phyloP scores from a whole-genome alignment of 495 filamentous ascomycete species.

The Hypoxylon fragiforme region DNA sequence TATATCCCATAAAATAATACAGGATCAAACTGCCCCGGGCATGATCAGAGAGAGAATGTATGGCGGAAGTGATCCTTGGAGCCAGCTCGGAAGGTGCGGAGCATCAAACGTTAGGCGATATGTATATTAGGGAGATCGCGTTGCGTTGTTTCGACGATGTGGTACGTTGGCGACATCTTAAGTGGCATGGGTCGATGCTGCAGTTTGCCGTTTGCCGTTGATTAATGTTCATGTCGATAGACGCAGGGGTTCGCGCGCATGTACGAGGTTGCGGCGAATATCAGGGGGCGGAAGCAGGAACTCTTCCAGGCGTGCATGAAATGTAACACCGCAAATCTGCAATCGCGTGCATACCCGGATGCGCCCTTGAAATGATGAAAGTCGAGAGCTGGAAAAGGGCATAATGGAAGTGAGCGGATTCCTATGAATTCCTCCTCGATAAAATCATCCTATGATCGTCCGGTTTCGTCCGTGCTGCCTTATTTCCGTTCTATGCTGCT shows the following conservation, averaged over 20 bases:
- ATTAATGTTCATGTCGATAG: slow-evolving; percentile 22
- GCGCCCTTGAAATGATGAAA: slow-evolving; percentile 24
- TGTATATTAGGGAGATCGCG: slow-evolving; percentile 18
- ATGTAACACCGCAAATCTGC: slow-evolving; percentile 27
- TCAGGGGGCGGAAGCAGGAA: slow-evolving; percentile 25
- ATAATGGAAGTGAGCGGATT: slow-evolving; percentile 27
- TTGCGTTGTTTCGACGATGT: slow-evolving; percentile 20
- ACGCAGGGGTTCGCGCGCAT: slow-evolving; percentile 18
- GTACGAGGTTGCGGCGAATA: slow-evolving; percentile 10
- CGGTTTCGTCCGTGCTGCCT: slow-evolving; percentile 14
- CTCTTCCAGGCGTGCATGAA: slow-evolving; percentile 22
- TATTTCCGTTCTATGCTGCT: slow-evolving; percentile 20
- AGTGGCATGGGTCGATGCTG: slow-evolving; percentile 30
- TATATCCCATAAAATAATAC: slow-evolving; percentile 35
- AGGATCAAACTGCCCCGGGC: slow-evolving; percentile 18
- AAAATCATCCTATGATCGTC: slow-evolving; percentile 20
- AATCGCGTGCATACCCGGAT: slow-evolving; percentile 35
- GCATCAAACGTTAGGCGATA: slow-evolving; percentile 13
- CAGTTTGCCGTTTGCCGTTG: slow-evolving; percentile 20
- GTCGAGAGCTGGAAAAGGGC: slow-evolving; percentile 30
- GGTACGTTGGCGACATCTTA: slow-evolving; percentile 24
- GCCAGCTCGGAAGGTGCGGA: slow-evolving; percentile 37
- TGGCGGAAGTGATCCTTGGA: slow-evolving; percentile 30
- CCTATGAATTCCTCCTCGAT: slow-evolving; percentile 23
- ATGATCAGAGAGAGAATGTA: slow-evolving; percentile 31